Conservation (phyloP, 148 eudicot species). For the Rhododendron simsii region DNA sequence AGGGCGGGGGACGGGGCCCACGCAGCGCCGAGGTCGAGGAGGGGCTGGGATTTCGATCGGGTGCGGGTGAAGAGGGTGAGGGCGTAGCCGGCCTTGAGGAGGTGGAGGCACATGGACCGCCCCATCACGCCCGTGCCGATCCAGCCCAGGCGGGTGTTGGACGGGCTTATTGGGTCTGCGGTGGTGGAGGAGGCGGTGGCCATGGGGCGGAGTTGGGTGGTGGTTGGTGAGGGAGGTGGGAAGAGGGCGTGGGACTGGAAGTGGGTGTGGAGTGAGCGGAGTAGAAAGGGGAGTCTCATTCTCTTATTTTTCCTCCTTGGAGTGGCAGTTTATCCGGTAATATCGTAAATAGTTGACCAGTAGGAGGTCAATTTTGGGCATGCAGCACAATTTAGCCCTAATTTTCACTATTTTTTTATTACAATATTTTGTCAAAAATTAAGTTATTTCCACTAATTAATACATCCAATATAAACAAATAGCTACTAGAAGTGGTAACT, state of each 20-base stretch:
- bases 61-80: conserved; percentile 91
- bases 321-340: neutral
- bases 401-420: no score
- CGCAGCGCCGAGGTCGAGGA: conserved; percentile 57
- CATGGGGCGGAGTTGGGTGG: conserved; percentile 40
- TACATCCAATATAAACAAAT: no score
- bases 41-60: conserved; percentile 65
- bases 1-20: conserved; percentile 52
- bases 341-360: neutral
- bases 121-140: conserved; percentile 99
- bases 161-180: conserved; percentile 43
- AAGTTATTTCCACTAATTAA: no score
- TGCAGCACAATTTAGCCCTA: neutral
- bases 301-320: neutral
- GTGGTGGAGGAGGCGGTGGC: conserved; percentile 29
- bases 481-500: no score
- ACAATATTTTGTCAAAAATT: no score
- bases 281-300: conserved; percentile 13
- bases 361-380: neutral
- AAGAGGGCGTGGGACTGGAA: conserved; percentile 13
- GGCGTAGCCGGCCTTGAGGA: conserved; percentile 81
- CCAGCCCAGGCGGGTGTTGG: conserved; percentile 78
- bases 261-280: conserved; percentile 18
- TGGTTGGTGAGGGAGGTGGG: neutral
- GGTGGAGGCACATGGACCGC: conserved; percentile 80